These are phyloP conservation scores for Mrakia blollopis DNA, from an alignment of 768 basidiomycete genomes.

Conservation along the genomic window DNA sequence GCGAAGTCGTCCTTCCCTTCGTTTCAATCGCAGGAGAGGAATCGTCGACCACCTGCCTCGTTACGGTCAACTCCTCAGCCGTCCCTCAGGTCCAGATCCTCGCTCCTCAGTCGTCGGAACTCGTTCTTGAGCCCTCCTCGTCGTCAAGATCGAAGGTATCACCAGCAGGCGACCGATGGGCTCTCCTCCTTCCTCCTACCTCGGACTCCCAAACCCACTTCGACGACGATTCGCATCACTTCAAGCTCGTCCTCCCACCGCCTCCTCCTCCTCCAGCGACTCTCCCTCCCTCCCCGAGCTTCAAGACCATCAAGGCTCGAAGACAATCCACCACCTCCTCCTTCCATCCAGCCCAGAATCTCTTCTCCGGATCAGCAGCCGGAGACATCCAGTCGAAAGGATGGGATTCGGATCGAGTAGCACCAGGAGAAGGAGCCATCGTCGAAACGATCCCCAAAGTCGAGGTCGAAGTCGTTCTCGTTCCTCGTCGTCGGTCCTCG, in stretches of 20 bases:
- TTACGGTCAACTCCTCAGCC: background rate
- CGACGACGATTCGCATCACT: background rate
- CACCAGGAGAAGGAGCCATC: background rate
- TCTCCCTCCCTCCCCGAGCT: background rate
- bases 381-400: background rate
- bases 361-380: slow-evolving; percentile 2
- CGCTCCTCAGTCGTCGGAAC: background rate
- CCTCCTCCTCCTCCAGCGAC: background rate
- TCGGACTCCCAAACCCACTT: background rate
- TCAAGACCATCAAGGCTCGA: background rate
- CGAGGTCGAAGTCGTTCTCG: slow-evolving; percentile 12
- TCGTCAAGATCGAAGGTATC: background rate
- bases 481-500: background rate
- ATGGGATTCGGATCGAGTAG: background rate
- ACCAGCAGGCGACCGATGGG: background rate
- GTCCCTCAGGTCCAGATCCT: background rate
- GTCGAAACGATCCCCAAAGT: slow-evolving; percentile 11
- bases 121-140: background rate
- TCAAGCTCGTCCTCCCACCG: background rate
- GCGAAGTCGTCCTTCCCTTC: background rate
- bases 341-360: background rate
- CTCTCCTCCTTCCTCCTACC: background rate
- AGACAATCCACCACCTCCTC: background rate
- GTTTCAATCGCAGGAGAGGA: background rate
- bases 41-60: background rate